Conservation (phyloP, 805 yeast species). For the Danielozyma ontarioensis region DNA sequence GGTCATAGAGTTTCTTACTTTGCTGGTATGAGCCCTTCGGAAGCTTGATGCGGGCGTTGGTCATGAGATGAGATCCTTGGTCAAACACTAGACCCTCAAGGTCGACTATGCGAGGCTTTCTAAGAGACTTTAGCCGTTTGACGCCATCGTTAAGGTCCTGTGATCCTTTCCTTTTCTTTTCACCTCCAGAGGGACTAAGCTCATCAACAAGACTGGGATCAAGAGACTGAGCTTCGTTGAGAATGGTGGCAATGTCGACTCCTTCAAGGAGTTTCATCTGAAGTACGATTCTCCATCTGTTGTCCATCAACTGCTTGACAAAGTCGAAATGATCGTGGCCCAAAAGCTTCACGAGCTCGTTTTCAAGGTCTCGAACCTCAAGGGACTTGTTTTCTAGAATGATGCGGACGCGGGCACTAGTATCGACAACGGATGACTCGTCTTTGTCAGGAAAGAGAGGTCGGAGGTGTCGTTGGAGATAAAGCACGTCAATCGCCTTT, state of each 20-base stretch:
- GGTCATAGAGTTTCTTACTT: slow-evolving; percentile 72
- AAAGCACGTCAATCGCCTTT: slow-evolving; percentile 30
- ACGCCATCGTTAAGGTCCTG: slow-evolving; percentile 3
- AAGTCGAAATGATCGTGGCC: slow-evolving; percentile 47
- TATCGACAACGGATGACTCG: slow-evolving; percentile 31
- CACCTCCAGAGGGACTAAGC: background rate
- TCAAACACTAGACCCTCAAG: slow-evolving; percentile 61
- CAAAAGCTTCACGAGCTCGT: slow-evolving; percentile 47
- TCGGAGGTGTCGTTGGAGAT: slow-evolving; percentile 47
- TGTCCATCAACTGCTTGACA: slow-evolving; percentile 44
- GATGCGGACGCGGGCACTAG: slow-evolving; percentile 24
- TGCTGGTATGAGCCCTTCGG: slow-evolving; percentile 84
- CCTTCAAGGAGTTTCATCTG: slow-evolving; percentile 38
- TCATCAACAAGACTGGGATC: slow-evolving; percentile 6
- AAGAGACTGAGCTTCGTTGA: slow-evolving; percentile 13
- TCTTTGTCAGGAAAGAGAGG: too few relatives aligned
- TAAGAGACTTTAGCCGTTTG: slow-evolving; percentile 8
- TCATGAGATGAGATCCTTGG: slow-evolving; percentile 66
- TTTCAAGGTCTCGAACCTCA: slow-evolving; percentile 44
- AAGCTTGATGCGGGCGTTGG: slow-evolving; percentile 60
- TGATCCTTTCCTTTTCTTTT: slow-evolving; percentile 17
- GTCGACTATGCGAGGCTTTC: slow-evolving; percentile 55
- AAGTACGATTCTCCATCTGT: slow-evolving; percentile 51
- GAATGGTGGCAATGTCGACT: slow-evolving; percentile 12
- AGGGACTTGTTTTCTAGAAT: slow-evolving; percentile 33